Evolutionary conservation across 805 yeast genomes (phyloP), one percentile per base, ranked within the genome.

Genomic region (Starmerella kuoi): DNA sequence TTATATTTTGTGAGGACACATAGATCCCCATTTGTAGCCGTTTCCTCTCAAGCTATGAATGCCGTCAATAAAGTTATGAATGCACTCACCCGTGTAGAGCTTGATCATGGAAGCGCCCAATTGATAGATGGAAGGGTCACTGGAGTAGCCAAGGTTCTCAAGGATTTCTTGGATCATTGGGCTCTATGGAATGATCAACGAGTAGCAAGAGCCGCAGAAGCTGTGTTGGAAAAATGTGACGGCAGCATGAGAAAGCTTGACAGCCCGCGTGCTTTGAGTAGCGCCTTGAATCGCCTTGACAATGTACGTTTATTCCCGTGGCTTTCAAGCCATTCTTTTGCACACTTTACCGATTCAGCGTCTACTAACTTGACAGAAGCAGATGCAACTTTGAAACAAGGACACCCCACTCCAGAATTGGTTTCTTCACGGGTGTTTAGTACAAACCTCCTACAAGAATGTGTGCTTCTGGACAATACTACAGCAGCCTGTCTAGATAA

Each of bases 31-130:
- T 41, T 46, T 31, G 49, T 31, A 2, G 35, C 40, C 7, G 48
- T 42, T 4, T 12, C 46, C 6, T 24, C 42, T 4, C 7, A 15
- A 21, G 30, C 44, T 2, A n/a, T 37, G 24, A 48, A 35, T 18
- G 39, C 47, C 2, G 41, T 49, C 19, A 42, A 47, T 35, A 49
- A 49, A 27, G 50, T 49, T 19, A 49, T 48, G 52, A 14, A 33
- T 15, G 44, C 48, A 5, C 40, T 49, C 25, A 47, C 48, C 6
- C 37, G 33, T 15, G 36, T 35, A 1, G 53, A 49, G 38, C 46
- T 49, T n/a, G 51, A 45, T 24, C 42, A 38, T 27, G 47, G 47
- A 12, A 40, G 28, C 3, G n/a, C 38, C 5, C 48, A 41, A 23
- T 24, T 50, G 31, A 9, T 12, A 26, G 35, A 33, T 11, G 19